These are phyloP conservation scores for Termitomyces sp. DNA, from an alignment of 768 basidiomycete genomes.

Conservation along the genomic window DNA sequence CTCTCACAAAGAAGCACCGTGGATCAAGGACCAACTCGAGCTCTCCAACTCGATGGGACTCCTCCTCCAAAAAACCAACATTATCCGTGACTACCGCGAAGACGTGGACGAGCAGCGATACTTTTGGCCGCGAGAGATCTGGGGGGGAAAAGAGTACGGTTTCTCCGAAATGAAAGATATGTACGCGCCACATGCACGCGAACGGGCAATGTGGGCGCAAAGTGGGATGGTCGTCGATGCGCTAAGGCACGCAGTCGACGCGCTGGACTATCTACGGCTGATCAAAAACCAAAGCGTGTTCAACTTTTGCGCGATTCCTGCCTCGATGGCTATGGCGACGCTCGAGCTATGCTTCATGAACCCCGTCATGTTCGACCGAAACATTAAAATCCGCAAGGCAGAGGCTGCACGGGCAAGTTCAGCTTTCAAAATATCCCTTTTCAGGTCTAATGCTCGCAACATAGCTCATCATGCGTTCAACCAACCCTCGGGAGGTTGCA, in stretches of 20 bases:
- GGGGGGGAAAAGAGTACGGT: conserved; percentile 59
- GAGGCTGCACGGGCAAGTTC: conserved; percentile 70
- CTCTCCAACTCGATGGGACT: conserved; percentile 94
- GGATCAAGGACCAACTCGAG: conserved; percentile 76
- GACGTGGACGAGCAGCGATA: conserved; percentile 79
- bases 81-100: conserved; percentile 92
- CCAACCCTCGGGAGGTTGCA: conserved; percentile 88
- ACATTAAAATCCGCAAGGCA: conserved; percentile 94
- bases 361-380: conserved; percentile 72
- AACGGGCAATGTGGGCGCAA: conserved; percentile 74
- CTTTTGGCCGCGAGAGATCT: conserved; percentile 96
- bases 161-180: conserved; percentile 72
- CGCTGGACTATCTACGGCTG: conserved; percentile 84
- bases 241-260: conserved; percentile 75
- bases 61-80: conserved; percentile 96
- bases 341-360: conserved; percentile 94
- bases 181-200: conserved; percentile 47
- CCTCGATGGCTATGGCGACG: conserved; percentile 94
- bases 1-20: conserved; percentile 73
- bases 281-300: conserved; percentile 91
- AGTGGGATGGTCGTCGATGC: conserved; percentile 89
- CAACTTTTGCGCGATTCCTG: conserved; percentile 94
- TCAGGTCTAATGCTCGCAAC: background rate
- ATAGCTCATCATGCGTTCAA: conserved; percentile 88
- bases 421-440: background rate